Evolutionary conservation across 345 rosid species (phyloP), one percentile per base, ranked within the genome.

Genomic region (Psidium guajava): DNA sequence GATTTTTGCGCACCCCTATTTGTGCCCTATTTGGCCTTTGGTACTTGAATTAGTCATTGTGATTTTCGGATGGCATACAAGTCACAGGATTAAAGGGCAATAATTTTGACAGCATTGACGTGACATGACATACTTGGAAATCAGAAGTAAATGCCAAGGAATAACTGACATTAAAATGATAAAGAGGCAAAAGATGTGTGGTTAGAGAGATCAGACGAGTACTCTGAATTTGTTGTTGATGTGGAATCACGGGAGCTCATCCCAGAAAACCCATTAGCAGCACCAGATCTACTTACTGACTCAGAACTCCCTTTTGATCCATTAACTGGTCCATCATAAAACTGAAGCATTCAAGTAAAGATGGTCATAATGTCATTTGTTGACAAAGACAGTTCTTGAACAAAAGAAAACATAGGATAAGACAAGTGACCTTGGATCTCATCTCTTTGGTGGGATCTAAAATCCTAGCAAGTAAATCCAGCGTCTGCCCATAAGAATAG

Each of bases 381-480:
- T 1, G 13, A 69, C 77, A 69, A 18, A 69, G 77, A 69, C 47
- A 11, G 3, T 16, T 5, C 44, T 69, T 36, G 25, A 36, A 36
- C 7, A 1, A 69, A 18, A 36, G 32, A 28, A 40, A 69, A 32
- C 44, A 2, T 69, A 18, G 25, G 25, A 69, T 12, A 9, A 40
- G 47, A 69, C 6, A 36, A 69, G 77, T 36, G 47, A 96, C 99
- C 96, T 92, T 94, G 69, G 94, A 93, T 89, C 90, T 93, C 93
- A 94, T 92, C 91, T 93, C 96, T 88, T 89, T 94, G 86, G 86
- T 89, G 85, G 98, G 95, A 87, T 94, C 95, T 54, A 96, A 91
- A 73, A 95, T 89, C 86, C 94, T 93, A 36, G 95, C 89, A 83
- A 95, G 93, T 84, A 92, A 86, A 90, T 94, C 91, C 90, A 95